Conservation (phyloP, 805 yeast genomes). For the Starmerella apicola region DNA sequence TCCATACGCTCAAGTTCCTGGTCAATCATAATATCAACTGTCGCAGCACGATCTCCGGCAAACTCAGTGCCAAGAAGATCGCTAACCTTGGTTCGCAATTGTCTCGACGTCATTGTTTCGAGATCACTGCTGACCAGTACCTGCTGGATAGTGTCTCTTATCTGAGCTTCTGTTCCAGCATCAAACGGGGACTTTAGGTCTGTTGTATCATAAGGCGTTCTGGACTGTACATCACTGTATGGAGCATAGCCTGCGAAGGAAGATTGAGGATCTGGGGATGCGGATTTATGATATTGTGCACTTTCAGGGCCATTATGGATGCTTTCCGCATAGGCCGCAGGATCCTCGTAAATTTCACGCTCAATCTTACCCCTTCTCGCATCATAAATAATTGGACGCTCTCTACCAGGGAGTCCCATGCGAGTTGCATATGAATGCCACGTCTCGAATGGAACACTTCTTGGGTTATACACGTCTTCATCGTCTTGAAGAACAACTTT, state of each 20-base stretch:
- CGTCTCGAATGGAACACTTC: constrained; percentile 28
- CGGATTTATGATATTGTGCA: background rate
- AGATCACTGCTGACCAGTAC: constrained; percentile 26
- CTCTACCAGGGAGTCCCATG: constrained; percentile 29
- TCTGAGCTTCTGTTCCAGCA: constrained; percentile 22
- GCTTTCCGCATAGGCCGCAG: constrained; percentile 1
- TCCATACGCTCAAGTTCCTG: constrained; percentile 29
- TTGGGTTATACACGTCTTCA: constrained; percentile 28
- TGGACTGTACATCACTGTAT: background rate
- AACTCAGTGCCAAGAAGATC: constrained; percentile 28
- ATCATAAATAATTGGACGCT: constrained; percentile 28
- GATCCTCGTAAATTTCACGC: constrained; percentile 21
- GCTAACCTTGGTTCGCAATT: constrained; percentile 28
- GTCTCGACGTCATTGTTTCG: constrained; percentile 28
- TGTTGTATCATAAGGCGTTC: background rate
- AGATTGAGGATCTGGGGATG: background rate
- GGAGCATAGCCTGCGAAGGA: background rate
- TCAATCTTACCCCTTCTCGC: constrained; percentile 26
- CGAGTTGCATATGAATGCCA: constrained; percentile 30
- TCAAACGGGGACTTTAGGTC: constrained; percentile 13
- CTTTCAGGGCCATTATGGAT: background rate
- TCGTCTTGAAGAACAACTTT: constrained; percentile 30
- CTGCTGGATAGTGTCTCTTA: constrained; percentile 24
- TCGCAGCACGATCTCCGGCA: constrained; percentile 22
- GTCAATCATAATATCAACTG: constrained; percentile 28